A percentile compares a stretch with the other conserved stretches of the same genome.
phyloP scores from a whole-genome alignment of 148 eudicot species.

The Fagopyrum homotropicum region DNA sequence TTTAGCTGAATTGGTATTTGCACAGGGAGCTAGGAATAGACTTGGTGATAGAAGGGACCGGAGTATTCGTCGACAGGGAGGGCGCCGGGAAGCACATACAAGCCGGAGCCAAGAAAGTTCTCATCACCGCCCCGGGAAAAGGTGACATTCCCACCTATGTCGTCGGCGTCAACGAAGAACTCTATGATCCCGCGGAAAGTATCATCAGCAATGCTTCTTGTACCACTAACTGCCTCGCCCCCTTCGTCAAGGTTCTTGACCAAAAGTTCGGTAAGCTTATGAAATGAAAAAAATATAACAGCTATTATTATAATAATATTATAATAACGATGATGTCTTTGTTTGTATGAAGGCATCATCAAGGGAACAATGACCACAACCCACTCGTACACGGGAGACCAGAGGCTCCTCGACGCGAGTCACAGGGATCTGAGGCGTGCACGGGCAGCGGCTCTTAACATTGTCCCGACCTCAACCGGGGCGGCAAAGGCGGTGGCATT shows the following conservation, averaged over 20 bases:
- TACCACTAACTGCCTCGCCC: conserved; percentile 97
- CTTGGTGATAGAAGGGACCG: conserved; percentile 94
- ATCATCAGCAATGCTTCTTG: conserved; percentile 98
- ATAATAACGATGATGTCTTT: too few relatives aligned
- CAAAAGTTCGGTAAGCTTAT: conserved; percentile 61
- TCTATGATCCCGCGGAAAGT: conserved; percentile 41
- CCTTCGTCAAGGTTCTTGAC: conserved; percentile 97
- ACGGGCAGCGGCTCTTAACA: conserved; percentile 96
- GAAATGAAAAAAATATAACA: too few relatives aligned
- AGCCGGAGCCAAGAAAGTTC: conserved; percentile 96
- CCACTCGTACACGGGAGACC: conserved; percentile 99
- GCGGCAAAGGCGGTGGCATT: conserved; percentile 98
- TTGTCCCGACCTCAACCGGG: conserved; percentile 94
- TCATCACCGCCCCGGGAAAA: conserved; percentile 94
- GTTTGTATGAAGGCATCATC: conserved; percentile 49
- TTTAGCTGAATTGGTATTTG: not conserved
- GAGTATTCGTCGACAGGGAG: conserved; percentile 96
- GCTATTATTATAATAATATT: too few relatives aligned
- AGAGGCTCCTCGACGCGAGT: conserved; percentile 91
- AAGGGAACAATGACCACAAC: conserved; percentile 99
- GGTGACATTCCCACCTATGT: conserved; percentile 98
- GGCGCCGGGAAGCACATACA: conserved; percentile 92
- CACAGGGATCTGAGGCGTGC: conserved; percentile 97
- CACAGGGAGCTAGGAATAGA: conserved; percentile 75
- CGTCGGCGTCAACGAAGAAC: conserved; percentile 79